These are phyloP conservation scores for Bryopsis sp. DNA, from an alignment of 139 green algal species.

Conservation along the genomic window DNA sequence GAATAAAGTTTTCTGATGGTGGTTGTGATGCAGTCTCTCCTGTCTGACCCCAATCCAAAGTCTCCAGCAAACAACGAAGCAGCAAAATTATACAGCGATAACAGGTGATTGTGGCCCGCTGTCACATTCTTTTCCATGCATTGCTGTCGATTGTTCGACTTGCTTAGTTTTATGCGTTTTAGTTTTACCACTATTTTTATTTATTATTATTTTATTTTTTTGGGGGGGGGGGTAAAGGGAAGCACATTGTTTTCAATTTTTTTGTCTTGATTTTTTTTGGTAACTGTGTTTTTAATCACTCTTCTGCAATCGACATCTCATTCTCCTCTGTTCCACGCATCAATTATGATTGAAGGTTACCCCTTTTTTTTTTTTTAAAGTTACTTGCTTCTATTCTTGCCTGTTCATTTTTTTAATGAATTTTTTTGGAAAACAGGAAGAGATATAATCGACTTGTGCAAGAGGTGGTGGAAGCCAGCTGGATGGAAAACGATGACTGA, in stretches of 20 bases:
- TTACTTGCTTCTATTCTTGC: background rate
- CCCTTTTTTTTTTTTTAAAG: background rate
- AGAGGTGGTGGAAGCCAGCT: slow-evolving; percentile 76
- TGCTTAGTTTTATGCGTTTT: background rate
- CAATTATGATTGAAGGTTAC: background rate
- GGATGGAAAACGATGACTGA: slow-evolving; percentile 32
- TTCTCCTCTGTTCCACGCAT: background rate
- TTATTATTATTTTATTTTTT: background rate
- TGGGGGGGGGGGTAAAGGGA: background rate
- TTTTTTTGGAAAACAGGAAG: slow-evolving; percentile 6
- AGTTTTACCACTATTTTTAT: background rate
- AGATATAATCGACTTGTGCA: slow-evolving; percentile 38
- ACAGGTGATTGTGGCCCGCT: slow-evolving; percentile 37
- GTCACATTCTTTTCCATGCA: background rate
- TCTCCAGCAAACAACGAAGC: slow-evolving; percentile 95
- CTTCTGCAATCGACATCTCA: background rate
- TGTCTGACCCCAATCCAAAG: slow-evolving; percentile 96
- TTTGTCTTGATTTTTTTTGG: background rate
- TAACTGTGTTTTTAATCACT: background rate
- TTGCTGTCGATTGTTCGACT: background rate
- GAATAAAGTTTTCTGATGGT: background rate
- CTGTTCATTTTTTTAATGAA: background rate
- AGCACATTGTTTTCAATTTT: background rate
- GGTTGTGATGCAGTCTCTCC: slow-evolving; percentile 64
- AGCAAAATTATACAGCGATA: slow-evolving; percentile 82